Base-by-base conservation (phyloP, 2,329 filamentous ascomycete genomes). In the Cordyceps tenuipes region DNA sequence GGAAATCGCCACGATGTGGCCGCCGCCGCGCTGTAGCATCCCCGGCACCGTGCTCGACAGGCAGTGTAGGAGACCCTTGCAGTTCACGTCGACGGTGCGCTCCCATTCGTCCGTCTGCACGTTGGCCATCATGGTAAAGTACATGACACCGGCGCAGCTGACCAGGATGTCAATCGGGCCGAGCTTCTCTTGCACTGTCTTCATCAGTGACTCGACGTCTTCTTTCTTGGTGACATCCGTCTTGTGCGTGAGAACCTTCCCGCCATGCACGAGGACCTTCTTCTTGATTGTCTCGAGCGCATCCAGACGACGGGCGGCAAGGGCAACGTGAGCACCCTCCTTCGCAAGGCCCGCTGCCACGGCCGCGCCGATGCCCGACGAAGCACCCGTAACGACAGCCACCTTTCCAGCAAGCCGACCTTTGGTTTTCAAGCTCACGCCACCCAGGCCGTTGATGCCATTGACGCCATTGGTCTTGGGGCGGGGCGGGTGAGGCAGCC, bases 61-160 rank as follows among this genome's bases (percentile, higher is more conserved):
- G 64, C 85, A 86, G 77, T 93, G 81, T 58, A 92, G 76, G 1
- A 93, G 79, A 43, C 89, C 89, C 74, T 92, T 92, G 83, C 89
- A 92, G 76, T 93, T 93, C 65, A 93, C 88, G 66, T 92, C 89
- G 47, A 93, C 88, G 0, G 89, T 92, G 61, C 83, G 86, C 64
- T 91, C 85, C 89, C 89, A 93, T 67, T 93, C 86, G 5, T 89
- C 87, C 0, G 78, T 82, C 64, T 88, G 81, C 17, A 77, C 81
- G 69, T 91, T 92, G 60, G 86, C 83, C 89, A 93, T 92, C 85
- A 92, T 86, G 59, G 89, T 92, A 74, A 86, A 93, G 76, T 93
- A 93, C 89, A 93, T 93, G 69, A 93, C 89, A 41, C 89, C 89
- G 0, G 89, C 90, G 68, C 88, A 90, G 46, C 85, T 85, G 54